Evolutionary conservation across 1,284 basidiomycete species (phyloP).

Genomic region (Coriolopsis trogii): DNA sequence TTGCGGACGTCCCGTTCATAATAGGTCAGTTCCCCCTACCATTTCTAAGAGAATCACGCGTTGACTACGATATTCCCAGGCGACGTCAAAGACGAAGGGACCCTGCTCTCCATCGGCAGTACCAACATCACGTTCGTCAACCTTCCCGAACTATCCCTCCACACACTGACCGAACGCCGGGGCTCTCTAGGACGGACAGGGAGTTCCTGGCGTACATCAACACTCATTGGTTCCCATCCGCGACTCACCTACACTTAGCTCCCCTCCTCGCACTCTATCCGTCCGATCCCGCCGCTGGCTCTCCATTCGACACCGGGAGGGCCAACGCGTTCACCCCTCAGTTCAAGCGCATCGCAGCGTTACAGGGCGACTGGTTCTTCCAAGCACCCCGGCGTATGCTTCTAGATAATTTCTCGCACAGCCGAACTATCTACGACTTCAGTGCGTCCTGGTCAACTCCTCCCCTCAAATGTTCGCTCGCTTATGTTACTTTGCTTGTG

Average conservation of each 20-base stretch:
- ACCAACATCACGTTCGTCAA: slow-evolving; percentile 14
- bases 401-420: slow-evolving; percentile 37
- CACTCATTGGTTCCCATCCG: slow-evolving; percentile 36
- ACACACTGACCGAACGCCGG: no score
- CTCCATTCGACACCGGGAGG: slow-evolving; percentile 51
- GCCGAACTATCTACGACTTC: slow-evolving; percentile 50
- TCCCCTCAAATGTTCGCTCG: no score
- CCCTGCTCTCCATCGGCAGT: slow-evolving; percentile 26
- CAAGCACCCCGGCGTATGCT: slow-evolving; percentile 43
- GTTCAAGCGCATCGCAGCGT: slow-evolving; percentile 51
- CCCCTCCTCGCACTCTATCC: slow-evolving; percentile 44
- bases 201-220: slow-evolving; percentile 1
- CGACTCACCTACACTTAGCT: slow-evolving; percentile 31
- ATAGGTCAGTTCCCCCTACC: slow-evolving; percentile 17
- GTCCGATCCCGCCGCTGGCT: slow-evolving; percentile 44
- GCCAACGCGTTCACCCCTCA: slow-evolving; percentile 47
- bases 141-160: not conserved
- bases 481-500: not conserved
- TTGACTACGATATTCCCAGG: slow-evolving; percentile 11
- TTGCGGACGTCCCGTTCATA: slow-evolving; percentile 33
- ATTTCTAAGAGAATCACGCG: no score
- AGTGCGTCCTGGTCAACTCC: slow-evolving; percentile 34
- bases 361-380: slow-evolving; percentile 51
- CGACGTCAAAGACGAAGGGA: slow-evolving; percentile 35
- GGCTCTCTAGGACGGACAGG: slow-evolving; percentile 1